Percentiles rank a stretch among this genome's conserved stretches.
Conservation (phyloP, 2,329 filamentous ascomycete genomes). For the Epichloe uncinata region DNA sequence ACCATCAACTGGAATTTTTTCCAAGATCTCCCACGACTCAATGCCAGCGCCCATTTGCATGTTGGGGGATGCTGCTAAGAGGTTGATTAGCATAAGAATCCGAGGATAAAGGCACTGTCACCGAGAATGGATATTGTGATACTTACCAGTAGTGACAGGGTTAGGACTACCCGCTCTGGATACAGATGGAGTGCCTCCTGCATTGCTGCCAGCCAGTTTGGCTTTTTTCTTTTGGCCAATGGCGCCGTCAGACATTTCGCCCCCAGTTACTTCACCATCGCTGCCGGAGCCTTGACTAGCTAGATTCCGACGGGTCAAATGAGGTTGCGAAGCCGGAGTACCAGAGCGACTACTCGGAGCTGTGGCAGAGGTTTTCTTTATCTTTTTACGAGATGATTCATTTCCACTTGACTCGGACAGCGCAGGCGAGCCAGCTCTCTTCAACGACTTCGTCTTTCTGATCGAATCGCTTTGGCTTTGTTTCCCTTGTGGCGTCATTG, state of each 20-base stretch:
- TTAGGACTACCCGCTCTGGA: slow-evolving; percentile 51
- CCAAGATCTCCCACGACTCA: slow-evolving; percentile 39
- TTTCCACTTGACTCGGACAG: slow-evolving; percentile 85
- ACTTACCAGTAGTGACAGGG: slow-evolving; percentile 27
- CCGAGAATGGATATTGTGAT: neutral
- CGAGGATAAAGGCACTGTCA: neutral
- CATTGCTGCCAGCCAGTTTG: slow-evolving; percentile 34
- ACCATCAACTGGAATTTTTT: slow-evolving; percentile 39
- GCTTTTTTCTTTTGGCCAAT: slow-evolving; percentile 38
- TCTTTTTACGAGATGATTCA: slow-evolving; percentile 69
- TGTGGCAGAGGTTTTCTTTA: slow-evolving; percentile 47
- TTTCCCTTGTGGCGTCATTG: slow-evolving; percentile 40
- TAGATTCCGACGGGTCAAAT: slow-evolving; percentile 27
- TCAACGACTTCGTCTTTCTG: slow-evolving; percentile 52
- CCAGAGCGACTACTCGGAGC: slow-evolving; percentile 40
- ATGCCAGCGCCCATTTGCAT: slow-evolving; percentile 24
- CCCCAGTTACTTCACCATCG: slow-evolving; percentile 59
- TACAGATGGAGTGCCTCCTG: slow-evolving; percentile 39
- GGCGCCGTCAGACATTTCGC: slow-evolving; percentile 49
- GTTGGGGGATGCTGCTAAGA: slow-evolving; percentile 21
- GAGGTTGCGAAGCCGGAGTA: slow-evolving; percentile 35
- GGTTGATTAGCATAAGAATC: neutral
- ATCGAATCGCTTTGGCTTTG: slow-evolving; percentile 22
- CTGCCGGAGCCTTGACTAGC: slow-evolving; percentile 47
- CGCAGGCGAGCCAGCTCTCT: slow-evolving; percentile 76